Base-by-base conservation (phyloP, 163 green algal species). In the Scenedesmus sp. region DNA sequence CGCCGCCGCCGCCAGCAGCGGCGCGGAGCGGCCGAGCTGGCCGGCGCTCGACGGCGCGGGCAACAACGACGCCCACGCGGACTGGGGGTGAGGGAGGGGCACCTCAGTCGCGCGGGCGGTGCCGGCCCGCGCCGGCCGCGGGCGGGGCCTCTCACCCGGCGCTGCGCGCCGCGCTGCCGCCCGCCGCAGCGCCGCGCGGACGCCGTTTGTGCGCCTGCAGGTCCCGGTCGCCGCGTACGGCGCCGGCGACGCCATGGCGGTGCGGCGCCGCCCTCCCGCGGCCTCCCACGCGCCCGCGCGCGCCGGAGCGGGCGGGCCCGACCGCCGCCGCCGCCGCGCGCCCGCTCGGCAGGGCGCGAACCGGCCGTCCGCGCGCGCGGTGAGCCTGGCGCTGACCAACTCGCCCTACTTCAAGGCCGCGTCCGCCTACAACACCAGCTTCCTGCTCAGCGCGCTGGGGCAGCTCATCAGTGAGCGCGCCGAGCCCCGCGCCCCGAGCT, bases 11-110 rank as follows among this genome's bases (percentile, higher is more conserved):
- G 29, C 29, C n/a, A n/a, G n/a, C n/a, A 9, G 17, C 11, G 33
- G 28, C 26, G 7, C 28, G 36, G 48, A 20, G 15, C 26, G 20
- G n/a, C n/a, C 39, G 15, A 47, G 15, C 11, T 75, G 63, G 24
- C 66, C 66, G 26, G 31, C 66, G 7, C 18, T 75, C 7, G 66
- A 75, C 50, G 66, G 66, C 31, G 11, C 22, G 20, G 29, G 66
- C 50, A 75, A 75, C 48, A 75, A 75, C 29, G 28, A 51, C 7
- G 31, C n/a, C 3, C 31, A 75, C 9, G 48, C 66, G 7, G 28
- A 31, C 18, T 75, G 66, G 66, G 66, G 66, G 66, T 75, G 18
- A 54, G 66, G n/a, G n/a, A n/a, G n/a, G n/a, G n/a, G n/a, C n/a
- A n/a, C n/a, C n/a, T n/a, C n/a, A n/a, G n/a, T n/a, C n/a, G n/a